These are phyloP conservation scores for Flammula alnicola DNA, from an alignment of 1,284 basidiomycete species.

Conservation along the genomic window DNA sequence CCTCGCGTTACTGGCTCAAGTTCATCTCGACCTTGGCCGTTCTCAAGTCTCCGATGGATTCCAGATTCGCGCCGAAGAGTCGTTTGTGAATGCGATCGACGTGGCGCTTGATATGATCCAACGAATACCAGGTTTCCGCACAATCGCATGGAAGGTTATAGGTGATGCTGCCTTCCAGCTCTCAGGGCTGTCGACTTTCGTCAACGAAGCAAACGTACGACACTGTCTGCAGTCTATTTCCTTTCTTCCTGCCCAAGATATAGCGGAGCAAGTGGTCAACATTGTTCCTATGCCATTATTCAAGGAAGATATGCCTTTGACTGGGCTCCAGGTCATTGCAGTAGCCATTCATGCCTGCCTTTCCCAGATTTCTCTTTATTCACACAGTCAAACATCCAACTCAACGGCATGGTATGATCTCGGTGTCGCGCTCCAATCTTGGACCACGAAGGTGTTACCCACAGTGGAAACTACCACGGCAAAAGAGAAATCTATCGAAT, in stretches of 20 bases:
- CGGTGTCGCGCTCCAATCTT: slow-evolving; percentile 66
- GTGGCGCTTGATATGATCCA: slow-evolving; percentile 62
- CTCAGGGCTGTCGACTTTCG: slow-evolving; percentile 50
- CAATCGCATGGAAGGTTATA: slow-evolving; percentile 85
- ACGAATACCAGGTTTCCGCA: slow-evolving; percentile 64
- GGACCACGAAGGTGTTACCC: slow-evolving; percentile 43
- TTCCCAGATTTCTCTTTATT: slow-evolving; percentile 73
- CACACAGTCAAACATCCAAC: slow-evolving; percentile 58
- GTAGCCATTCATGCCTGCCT: slow-evolving; percentile 74
- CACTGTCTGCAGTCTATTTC: slow-evolving; percentile 41
- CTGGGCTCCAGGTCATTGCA: slow-evolving; percentile 49
- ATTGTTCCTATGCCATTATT: slow-evolving; percentile 43
- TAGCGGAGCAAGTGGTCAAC: slow-evolving; percentile 45
- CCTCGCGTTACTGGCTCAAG: slow-evolving; percentile 75
- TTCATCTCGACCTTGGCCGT: slow-evolving; percentile 75
- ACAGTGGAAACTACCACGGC: slow-evolving; percentile 18
- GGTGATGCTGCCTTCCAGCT: slow-evolving; percentile 81
- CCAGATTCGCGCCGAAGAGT: slow-evolving; percentile 72
- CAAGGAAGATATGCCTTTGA: slow-evolving; percentile 31
- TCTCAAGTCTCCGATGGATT: slow-evolving; percentile 74
- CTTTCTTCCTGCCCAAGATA: slow-evolving; percentile 43
- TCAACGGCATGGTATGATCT: slow-evolving; percentile 82
- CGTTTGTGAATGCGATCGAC: slow-evolving; percentile 66
- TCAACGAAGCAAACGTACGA: slow-evolving; percentile 44
- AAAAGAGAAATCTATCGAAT: slow-evolving; percentile 61